Percentiles rank a stretch among this genome's conserved stretches.
These are phyloP conservation scores for Bretziella fagacearum DNA, from an alignment of 2,329 filamentous ascomycete species.

Conservation along the genomic window DNA sequence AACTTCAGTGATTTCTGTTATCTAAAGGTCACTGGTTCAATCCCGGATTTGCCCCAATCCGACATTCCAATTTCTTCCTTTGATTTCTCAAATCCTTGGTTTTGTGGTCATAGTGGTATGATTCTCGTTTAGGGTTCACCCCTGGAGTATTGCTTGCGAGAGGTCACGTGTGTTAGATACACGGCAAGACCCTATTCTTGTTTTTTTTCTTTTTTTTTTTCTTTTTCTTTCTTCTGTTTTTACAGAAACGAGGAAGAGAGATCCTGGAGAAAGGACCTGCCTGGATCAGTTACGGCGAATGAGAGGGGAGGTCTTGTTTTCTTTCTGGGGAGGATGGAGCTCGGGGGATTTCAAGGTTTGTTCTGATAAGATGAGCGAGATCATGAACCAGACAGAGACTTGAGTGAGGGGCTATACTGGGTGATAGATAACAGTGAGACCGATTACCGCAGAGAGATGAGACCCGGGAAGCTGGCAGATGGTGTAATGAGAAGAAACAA, in stretches of 20 bases:
- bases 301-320: too few species aligned
- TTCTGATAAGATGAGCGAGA: too few species aligned
- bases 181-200: slow-evolving; percentile 15
- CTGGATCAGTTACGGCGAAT: too few species aligned
- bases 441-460: too few species aligned
- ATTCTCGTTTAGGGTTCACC: slow-evolving; percentile 49
- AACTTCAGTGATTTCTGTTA: slow-evolving; percentile 3
- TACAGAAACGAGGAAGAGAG: background rate
- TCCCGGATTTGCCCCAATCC: slow-evolving; percentile 13
- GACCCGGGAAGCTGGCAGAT: too few species aligned
- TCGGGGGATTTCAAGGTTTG: too few species aligned
- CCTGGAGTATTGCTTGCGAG: slow-evolving; percentile 19
- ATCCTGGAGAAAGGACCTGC: background rate
- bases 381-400: too few species aligned
- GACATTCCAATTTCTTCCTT: slow-evolving; percentile 36
- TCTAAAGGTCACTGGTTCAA: slow-evolving; percentile 15
- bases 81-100: slow-evolving; percentile 30
- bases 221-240: background rate
- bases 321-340: too few species aligned
- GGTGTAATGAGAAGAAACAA: too few species aligned
- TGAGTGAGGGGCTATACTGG: too few species aligned
- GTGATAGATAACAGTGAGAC: too few species aligned
- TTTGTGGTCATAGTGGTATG: slow-evolving; percentile 51
- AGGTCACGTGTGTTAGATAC: slow-evolving; percentile 18
- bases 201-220: background rate